Percentiles rank a stretch among this genome's conserved stretches.
phyloP scores from a whole-genome alignment of 1,284 basidiomycete genomes.

The Irpex sp. region DNA sequence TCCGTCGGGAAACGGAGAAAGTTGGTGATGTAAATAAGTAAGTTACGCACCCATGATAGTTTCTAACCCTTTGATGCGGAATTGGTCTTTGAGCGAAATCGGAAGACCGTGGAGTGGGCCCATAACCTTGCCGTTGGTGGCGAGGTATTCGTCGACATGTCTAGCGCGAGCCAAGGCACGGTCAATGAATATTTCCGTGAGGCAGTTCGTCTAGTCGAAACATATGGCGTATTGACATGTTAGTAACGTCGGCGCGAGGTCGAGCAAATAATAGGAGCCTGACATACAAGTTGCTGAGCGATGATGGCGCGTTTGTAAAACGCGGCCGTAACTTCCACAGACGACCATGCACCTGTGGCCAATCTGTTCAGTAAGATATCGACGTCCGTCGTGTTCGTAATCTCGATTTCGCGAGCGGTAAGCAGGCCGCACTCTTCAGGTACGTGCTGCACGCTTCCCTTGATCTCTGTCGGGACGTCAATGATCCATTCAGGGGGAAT shows the following conservation, averaged over 20 bases:
- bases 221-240: constrained; percentile 14
- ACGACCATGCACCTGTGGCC: constrained; percentile 48
- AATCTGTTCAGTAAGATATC: constrained; percentile 46
- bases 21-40: neutral
- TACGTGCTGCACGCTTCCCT: constrained; percentile 51
- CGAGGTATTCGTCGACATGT: constrained; percentile 46
- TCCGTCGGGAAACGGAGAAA: neutral
- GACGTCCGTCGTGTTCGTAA: constrained; percentile 56
- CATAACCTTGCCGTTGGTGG: constrained; percentile 40
- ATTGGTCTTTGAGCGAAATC: constrained; percentile 59
- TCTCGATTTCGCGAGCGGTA: constrained; percentile 55
- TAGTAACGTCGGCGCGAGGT: neutral
- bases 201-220: constrained; percentile 42
- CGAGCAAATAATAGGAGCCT: neutral
- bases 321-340: constrained; percentile 67
- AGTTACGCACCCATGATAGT: constrained; percentile 41
- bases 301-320: constrained; percentile 79
- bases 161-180: constrained; percentile 49
- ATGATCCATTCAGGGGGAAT: constrained; percentile 64
- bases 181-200: constrained; percentile 53
- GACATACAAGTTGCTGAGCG: constrained; percentile 75
- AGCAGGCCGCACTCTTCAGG: constrained; percentile 61
- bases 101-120: constrained; percentile 64
- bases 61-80: constrained; percentile 49
- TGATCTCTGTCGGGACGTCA: constrained; percentile 35